phyloP scores from a whole-genome alignment of 805 yeast genomes.

The Suhomyces emberorum region DNA sequence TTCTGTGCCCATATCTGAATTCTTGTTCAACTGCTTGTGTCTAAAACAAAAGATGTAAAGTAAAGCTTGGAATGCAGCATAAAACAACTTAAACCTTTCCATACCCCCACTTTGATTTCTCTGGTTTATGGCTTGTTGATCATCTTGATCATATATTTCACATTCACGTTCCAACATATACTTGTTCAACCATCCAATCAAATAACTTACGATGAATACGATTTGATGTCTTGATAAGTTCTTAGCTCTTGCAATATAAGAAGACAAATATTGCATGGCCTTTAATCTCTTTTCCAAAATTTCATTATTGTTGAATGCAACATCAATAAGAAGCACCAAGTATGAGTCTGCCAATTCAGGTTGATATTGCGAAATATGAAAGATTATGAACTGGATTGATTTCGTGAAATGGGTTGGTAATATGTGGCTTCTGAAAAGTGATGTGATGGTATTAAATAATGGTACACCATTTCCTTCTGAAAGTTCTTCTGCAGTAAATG shows the following conservation, averaged over 20 bases:
- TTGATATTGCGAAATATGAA: constrained; percentile 76
- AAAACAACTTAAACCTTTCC: constrained; percentile 87
- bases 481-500: constrained; percentile 50
- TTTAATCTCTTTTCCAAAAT: constrained; percentile 74
- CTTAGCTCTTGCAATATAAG: constrained; percentile 85
- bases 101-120: constrained; percentile 53
- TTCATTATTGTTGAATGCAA: constrained; percentile 70
- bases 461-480: constrained; percentile 62
- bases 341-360: constrained; percentile 82
- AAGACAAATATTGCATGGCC: constrained; percentile 87
- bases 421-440: constrained; percentile 76
- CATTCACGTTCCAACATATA: constrained; percentile 81
- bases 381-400: constrained; percentile 80
- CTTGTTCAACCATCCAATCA: constrained; percentile 79
- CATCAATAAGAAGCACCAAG: constrained; percentile 75
- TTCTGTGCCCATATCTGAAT: constrained; percentile 13
- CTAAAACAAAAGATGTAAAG: constrained; percentile 91
- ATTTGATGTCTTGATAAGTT: constrained; percentile 69
- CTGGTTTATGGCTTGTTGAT: constrained; percentile 11
- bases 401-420: constrained; percentile 91
- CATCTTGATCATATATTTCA: constrained; percentile 56
- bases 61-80: constrained; percentile 87
- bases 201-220: constrained; percentile 74
- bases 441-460: constrained; percentile 68
- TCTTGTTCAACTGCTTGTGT: constrained; percentile 53